Conservation (phyloP, 2,329 filamentous ascomycete genomes). For the Colletotrichum spinosum region DNA sequence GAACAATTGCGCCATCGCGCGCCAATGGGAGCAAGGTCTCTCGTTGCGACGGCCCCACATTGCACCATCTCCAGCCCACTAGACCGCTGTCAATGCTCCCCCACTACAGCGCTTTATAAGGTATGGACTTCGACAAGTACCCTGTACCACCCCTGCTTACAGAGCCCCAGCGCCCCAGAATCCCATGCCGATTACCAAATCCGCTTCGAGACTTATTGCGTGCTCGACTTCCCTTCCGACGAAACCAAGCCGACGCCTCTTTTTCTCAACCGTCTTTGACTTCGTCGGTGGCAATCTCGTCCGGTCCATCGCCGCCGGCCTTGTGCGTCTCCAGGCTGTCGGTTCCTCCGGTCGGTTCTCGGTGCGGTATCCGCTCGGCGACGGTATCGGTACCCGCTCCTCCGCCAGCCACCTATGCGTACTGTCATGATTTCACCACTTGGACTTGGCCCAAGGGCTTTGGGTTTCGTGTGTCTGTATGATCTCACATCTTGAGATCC, state of each 20-base stretch:
- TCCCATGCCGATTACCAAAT: slow-evolving; percentile 30
- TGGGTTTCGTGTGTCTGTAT: no score
- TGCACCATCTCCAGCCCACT: slow-evolving; percentile 36
- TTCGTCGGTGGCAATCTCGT: slow-evolving; percentile 33
- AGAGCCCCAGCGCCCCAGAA: slow-evolving; percentile 13
- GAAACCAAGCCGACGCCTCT: slow-evolving; percentile 22
- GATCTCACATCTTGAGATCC: no score
- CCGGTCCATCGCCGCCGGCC: slow-evolving; percentile 13
- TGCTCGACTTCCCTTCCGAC: slow-evolving; percentile 27
- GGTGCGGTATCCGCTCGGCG: slow-evolving; percentile 33
- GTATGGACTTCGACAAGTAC: no score
- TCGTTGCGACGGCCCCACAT: slow-evolving; percentile 25
- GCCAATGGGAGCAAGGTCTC: slow-evolving; percentile 17
- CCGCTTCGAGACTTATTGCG: slow-evolving; percentile 33
- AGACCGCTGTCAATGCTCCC: no score
- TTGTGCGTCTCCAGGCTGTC: slow-evolving; percentile 25
- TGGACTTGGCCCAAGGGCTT: not conserved
- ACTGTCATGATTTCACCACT: slow-evolving; percentile 20
- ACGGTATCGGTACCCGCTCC: slow-evolving; percentile 32
- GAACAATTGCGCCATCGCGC: slow-evolving; percentile 37
- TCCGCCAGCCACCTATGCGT: no score
- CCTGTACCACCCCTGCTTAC: no score
- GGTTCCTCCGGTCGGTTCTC: slow-evolving; percentile 29
- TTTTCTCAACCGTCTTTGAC: slow-evolving; percentile 12
- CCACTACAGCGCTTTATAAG: no score